Conservation (phyloP, 2,329 filamentous ascomycete species). For the Sphaerulina musiva region DNA sequence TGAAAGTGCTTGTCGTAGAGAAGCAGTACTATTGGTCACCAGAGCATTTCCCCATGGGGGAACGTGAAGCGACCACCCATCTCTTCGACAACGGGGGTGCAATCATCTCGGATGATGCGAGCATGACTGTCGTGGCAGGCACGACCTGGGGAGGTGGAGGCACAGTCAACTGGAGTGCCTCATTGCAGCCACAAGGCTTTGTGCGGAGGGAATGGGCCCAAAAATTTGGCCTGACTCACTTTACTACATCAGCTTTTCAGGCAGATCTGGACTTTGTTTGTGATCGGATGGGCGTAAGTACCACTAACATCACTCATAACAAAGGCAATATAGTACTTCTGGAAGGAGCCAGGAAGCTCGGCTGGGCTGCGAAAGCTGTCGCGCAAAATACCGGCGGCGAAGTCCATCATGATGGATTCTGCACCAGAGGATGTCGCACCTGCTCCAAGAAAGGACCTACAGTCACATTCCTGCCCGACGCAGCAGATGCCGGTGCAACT, state of each 20-base stretch:
- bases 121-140: conserved; percentile 59
- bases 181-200: conserved; percentile 62
- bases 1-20: conserved; percentile 72
- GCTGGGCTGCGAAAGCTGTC: conserved; percentile 61
- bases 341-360: conserved; percentile 66
- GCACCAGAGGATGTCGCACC: conserved; percentile 53
- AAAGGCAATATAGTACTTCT: conserved; percentile 64
- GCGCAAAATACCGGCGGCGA: conserved; percentile 72
- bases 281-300: conserved; percentile 66
- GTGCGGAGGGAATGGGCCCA: conserved; percentile 78
- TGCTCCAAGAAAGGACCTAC: conserved; percentile 73
- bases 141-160: conserved; percentile 79
- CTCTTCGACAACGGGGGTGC: conserved; percentile 65
- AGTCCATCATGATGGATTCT: conserved; percentile 66
- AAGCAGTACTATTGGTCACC: conserved; percentile 73
- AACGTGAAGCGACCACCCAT: conserved; percentile 53
- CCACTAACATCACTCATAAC: conserved; percentile 63
- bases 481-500: conserved; percentile 65
- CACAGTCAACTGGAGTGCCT: conserved; percentile 76
- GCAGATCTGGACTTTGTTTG: conserved; percentile 73
- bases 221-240: conserved; percentile 60
- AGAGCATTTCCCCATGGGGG: conserved; percentile 66
- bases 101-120: conserved; percentile 45
- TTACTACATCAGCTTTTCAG: conserved; percentile 67
- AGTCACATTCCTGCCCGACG: conserved; percentile 71